phyloP scores from a whole-genome alignment of 2,329 filamentous ascomycete species.

The Colletotrichum nymphaeae region DNA sequence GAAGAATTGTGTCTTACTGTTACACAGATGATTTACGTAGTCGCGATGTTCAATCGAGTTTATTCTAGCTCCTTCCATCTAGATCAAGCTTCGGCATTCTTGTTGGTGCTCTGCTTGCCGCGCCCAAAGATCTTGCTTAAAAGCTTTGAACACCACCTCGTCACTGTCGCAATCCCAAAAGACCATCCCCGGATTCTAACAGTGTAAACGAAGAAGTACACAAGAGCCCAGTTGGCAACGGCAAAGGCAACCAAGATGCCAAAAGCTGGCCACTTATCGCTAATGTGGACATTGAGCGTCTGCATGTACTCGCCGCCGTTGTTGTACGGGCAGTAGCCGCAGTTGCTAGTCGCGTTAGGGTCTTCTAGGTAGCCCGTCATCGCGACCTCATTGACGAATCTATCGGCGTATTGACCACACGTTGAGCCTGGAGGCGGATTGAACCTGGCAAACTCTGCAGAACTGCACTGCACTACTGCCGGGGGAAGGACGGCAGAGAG shows the following conservation, averaged over 20 bases:
- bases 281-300: conserved; percentile 60
- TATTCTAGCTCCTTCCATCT: background rate
- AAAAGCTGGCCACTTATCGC: conserved; percentile 74
- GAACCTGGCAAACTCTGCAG: conserved; percentile 55
- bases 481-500: conserved; percentile 32
- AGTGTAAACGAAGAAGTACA: conserved; percentile 83
- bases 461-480: conserved; percentile 52
- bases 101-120: background rate
- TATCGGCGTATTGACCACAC: conserved; percentile 72
- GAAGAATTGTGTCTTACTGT: too few species aligned
- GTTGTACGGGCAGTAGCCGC: conserved; percentile 76
- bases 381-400: conserved; percentile 61
- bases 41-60: background rate
- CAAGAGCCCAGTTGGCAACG: conserved; percentile 76
- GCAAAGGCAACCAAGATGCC: conserved; percentile 80
- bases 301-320: conserved; percentile 70
- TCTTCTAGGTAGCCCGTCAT: conserved; percentile 72
- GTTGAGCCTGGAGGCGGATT: conserved; percentile 72
- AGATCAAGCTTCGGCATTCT: background rate
- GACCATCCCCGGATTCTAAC: conserved; percentile 77
- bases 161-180: conserved; percentile 61
- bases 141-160: background rate
- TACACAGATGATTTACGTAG: too few species aligned
- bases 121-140: background rate
- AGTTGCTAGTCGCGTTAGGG: conserved; percentile 65